Conservation (phyloP, 345 rosid species). For the Sapria himalayana region DNA sequence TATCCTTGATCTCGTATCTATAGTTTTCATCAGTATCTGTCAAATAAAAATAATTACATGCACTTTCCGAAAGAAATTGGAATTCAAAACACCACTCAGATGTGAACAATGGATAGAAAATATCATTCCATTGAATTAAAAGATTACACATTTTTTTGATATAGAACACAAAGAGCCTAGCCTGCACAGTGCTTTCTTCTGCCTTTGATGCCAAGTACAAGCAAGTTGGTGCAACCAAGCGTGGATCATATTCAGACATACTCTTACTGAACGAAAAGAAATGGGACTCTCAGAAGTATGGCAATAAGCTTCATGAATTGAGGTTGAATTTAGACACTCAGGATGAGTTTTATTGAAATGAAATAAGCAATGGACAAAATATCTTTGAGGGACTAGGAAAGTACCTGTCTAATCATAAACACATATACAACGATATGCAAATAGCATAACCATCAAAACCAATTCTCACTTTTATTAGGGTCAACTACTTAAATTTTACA, state of each 20-base stretch:
- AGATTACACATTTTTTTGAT: constrained; percentile 41
- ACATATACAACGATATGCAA: too few relatives aligned
- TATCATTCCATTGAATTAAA: too few relatives aligned
- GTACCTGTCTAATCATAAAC: too few relatives aligned
- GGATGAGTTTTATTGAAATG: too few relatives aligned
- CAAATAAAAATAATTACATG: constrained; percentile 10
- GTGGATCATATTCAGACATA: constrained; percentile 79
- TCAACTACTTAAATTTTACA: too few relatives aligned
- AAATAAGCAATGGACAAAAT: neutral
- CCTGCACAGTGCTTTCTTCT: constrained; percentile 93
- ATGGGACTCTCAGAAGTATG: too few relatives aligned
- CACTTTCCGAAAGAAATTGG: constrained; percentile 6
- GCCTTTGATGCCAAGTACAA: constrained; percentile 94
- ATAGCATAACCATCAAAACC: too few relatives aligned
- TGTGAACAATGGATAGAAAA: too few relatives aligned
- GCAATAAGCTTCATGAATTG: too few relatives aligned
- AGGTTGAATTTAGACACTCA: too few relatives aligned
- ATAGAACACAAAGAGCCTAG: constrained; percentile 53
- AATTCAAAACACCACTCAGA: too few relatives aligned
- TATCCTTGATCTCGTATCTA: constrained; percentile 65
- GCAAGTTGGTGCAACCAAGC: constrained; percentile 87
- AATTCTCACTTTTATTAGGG: too few relatives aligned
- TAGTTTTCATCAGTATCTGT: constrained; percentile 71
- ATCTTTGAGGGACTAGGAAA: neutral
- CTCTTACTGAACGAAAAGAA: constrained; percentile 42